Percentiles rank a stretch among this genome's conserved stretches.
Evolutionary conservation across 208 protist genomes (phyloP).

Genomic region (Trichomonas vaginalis): DNA sequence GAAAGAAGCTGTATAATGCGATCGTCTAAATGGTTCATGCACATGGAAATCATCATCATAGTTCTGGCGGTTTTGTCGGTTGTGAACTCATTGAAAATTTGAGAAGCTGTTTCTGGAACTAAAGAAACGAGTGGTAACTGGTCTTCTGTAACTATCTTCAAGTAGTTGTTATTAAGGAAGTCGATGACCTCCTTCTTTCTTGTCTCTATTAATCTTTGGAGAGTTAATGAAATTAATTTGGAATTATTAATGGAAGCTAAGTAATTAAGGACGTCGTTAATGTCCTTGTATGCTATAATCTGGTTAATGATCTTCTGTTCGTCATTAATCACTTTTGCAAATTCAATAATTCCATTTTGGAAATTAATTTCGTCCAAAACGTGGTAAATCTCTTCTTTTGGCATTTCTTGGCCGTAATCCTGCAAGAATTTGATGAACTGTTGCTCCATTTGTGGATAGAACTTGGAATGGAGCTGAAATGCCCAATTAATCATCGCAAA

Average conservation of each 20-base stretch:
- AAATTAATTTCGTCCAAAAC: neutral
- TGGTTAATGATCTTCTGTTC: neutral
- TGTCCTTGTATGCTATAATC: neutral
- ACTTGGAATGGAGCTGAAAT: neutral
- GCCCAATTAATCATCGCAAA: neutral
- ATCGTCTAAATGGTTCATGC: neutral
- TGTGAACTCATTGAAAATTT: neutral
- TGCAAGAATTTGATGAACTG: neutral
- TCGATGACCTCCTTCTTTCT: neutral
- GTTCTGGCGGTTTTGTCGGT: neutral
- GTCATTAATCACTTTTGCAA: neutral
- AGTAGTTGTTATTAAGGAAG: neutral
- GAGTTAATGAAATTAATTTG: neutral
- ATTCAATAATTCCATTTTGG: neutral
- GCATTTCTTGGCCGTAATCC: neutral
- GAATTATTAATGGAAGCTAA: neutral
- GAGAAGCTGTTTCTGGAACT: neutral
- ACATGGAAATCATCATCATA: neutral
- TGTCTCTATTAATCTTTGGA: neutral
- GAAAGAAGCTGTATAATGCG: neutral
- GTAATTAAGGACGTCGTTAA: neutral
- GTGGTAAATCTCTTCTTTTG: neutral
- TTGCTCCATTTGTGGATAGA: neutral
- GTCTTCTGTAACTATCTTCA: neutral
- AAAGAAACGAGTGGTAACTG: neutral